Conservation (phyloP, 805 yeast genomes). For the Isabelozyma rhagii region DNA sequence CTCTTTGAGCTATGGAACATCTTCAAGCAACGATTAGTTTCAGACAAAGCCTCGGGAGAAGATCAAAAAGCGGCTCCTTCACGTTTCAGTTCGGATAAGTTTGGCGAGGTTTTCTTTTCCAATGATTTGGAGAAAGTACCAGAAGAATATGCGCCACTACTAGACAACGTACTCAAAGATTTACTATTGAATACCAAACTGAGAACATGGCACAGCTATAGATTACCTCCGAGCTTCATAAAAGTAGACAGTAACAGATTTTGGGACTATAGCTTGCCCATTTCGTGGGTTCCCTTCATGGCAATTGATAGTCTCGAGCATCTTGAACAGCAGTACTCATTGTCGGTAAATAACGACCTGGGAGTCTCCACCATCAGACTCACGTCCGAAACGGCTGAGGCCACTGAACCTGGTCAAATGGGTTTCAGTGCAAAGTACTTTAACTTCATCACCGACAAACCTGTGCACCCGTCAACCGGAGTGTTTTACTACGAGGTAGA, state of each 20-base stretch:
- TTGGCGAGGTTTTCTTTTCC: constrained; percentile 8
- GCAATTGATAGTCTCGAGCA: constrained; percentile 18
- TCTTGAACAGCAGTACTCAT: constrained; percentile 20
- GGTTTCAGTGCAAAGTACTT: constrained; percentile 15
- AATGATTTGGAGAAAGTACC: constrained; percentile 9
- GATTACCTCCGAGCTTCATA: constrained; percentile 24
- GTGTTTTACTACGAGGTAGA: constrained; percentile 40
- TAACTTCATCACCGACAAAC: constrained; percentile 38
- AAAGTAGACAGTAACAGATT: constrained; percentile 12
- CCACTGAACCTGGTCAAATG: background rate
- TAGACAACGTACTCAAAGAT: constrained; percentile 19
- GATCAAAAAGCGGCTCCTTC: background rate
- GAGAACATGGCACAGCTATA: constrained; percentile 18
- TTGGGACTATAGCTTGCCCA: constrained; percentile 32
- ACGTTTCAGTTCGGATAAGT: constrained; percentile 2
- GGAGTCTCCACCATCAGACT: constrained; percentile 32
- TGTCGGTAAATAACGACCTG: constrained; percentile 18
- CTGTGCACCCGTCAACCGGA: constrained; percentile 30
- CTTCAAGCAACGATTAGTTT: constrained; percentile 26
- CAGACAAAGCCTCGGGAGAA: background rate
- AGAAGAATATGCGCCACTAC: constrained; percentile 15
- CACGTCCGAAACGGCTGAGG: constrained; percentile 2
- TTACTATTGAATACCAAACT: constrained; percentile 17
- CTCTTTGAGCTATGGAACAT: constrained; percentile 27
- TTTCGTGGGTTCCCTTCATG: constrained; percentile 39